phyloP scores from a whole-genome alignment of 2,329 filamentous ascomycete genomes.

The Fusarium bulbicola region DNA sequence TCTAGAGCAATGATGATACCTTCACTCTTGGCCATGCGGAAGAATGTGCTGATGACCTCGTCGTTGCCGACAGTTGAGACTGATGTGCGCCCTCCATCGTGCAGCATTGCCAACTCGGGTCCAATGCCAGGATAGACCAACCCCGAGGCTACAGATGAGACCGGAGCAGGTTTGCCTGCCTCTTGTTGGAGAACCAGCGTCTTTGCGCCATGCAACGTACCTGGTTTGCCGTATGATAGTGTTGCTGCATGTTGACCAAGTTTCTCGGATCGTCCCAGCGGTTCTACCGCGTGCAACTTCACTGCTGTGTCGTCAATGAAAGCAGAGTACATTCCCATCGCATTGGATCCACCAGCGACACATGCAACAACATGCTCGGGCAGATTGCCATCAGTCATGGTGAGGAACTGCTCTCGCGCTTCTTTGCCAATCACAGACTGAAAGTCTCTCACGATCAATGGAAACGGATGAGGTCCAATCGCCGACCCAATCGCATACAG shows the following conservation, averaged over 20 bases:
- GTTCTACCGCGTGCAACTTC: neutral
- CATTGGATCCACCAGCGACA: conserved; percentile 10
- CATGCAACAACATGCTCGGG: conserved; percentile 7
- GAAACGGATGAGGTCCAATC: conserved; percentile 9
- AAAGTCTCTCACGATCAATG: conserved; percentile 3
- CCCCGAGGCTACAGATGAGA: conserved; percentile 3
- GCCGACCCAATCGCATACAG: conserved; percentile 5
- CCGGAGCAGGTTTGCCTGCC: neutral
- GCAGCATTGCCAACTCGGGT: neutral
- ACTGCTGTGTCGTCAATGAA: conserved; percentile 1
- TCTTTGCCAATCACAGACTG: conserved; percentile 10
- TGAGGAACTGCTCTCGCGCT: neutral
- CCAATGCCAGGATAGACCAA: neutral
- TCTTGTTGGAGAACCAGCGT: conserved; percentile 1
- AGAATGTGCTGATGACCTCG: neutral
- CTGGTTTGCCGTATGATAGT: neutral
- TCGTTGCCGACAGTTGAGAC: neutral
- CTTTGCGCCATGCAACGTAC: conserved; percentile 7
- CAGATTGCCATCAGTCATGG: neutral
- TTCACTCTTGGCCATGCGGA: neutral
- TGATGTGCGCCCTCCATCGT: neutral
- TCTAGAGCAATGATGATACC: conserved; percentile 3
- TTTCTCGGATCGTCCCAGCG: neutral
- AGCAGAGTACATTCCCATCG: neutral
- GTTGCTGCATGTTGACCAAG: conserved; percentile 5